phyloP scores from a whole-genome alignment of 768 basidiomycete species.

The Russula vinacea region DNA sequence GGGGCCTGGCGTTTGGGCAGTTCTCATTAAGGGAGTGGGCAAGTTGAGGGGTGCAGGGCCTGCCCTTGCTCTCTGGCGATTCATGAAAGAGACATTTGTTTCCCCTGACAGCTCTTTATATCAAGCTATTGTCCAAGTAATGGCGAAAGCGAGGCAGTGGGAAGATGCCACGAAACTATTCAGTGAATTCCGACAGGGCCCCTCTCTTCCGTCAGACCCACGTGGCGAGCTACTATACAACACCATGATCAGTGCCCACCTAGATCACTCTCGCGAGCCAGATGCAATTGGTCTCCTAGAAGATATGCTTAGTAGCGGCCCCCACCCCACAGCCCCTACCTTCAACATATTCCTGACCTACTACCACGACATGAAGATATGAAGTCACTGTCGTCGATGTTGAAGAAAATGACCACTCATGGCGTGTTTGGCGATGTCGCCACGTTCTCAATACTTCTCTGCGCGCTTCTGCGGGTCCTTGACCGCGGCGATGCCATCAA shows the following conservation, averaged over 20 bases:
- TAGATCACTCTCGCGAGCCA: conserved; percentile 39
- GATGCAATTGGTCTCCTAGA: conserved; percentile 42
- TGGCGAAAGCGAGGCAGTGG: conserved; percentile 50
- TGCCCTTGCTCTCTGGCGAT: conserved; percentile 58
- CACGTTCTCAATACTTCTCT: conserved; percentile 84
- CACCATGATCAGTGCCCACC: conserved; percentile 66
- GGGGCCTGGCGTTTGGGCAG: conserved; percentile 64
- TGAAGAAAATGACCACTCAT: conserved; percentile 55
- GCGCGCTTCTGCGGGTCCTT: conserved; percentile 67
- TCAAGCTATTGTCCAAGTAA: conserved; percentile 62
- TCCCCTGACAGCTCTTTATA: conserved; percentile 63
- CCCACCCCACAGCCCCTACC: conserved; percentile 66
- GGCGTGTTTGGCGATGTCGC: conserved; percentile 70
- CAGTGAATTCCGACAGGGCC: conserved; percentile 44
- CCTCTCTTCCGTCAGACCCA: conserved; percentile 32
- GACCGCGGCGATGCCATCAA: conserved; percentile 58
- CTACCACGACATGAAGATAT: conserved; percentile 64
- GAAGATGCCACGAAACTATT: conserved; percentile 55
- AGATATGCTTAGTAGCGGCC: conserved; percentile 46
- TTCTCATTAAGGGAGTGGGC: conserved; percentile 62
- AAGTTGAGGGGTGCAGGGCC: conserved; percentile 49
- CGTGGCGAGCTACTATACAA: conserved; percentile 55
- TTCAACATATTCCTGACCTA: conserved; percentile 79
- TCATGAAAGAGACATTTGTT: conserved; percentile 56
- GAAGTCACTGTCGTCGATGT: conserved; percentile 51